A percentile compares a stretch with the other conserved stretches of the same genome.
phyloP scores from a whole-genome alignment of 163 green algal genomes.

The Prototheca wickerhamii region DNA sequence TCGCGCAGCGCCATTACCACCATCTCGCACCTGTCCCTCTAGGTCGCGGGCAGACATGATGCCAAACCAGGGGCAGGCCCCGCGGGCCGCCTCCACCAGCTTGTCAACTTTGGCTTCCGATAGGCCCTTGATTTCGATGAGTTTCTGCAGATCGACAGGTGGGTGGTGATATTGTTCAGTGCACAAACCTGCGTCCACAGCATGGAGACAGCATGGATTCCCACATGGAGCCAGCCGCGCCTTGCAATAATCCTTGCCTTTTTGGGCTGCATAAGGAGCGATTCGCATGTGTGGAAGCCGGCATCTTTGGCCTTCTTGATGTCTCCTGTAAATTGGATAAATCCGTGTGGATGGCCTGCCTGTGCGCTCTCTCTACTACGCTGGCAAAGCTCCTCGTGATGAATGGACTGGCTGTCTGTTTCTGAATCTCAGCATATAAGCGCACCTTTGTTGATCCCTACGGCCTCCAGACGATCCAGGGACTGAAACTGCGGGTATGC shows the following conservation, averaged over 20 bases:
- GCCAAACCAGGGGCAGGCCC: conserved; percentile 39
- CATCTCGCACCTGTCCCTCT: conserved; percentile 31
- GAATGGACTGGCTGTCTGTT: neutral
- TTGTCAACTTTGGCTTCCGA: conserved; percentile 90
- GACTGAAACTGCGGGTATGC: conserved; percentile 26
- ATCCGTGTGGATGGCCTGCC: neutral
- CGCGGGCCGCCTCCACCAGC: conserved; percentile 69
- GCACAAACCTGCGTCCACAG: conserved; percentile 1
- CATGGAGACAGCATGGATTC: neutral
- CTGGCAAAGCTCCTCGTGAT: neutral
- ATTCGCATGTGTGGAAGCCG: conserved; percentile 69
- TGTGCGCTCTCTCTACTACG: neutral
- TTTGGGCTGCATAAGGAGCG: conserved; percentile 69
- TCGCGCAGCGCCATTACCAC: neutral
- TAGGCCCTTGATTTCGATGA: conserved; percentile 80
- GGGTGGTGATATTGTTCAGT: too few species aligned
- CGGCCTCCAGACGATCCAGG: conserved; percentile 64
- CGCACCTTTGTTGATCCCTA: conserved; percentile 65
- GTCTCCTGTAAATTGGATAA: conserved; percentile 48
- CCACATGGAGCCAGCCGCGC: neutral
- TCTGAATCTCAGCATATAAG: neutral
- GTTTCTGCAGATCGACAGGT: conserved; percentile 57
- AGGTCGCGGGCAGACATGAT: conserved; percentile 56
- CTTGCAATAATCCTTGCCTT: conserved; percentile 52
- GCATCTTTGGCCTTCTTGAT: conserved; percentile 87